A percentile compares a stretch with the other conserved stretches of the same genome.
phyloP scores from a whole-genome alignment of 768 basidiomycete genomes.

The Tricholomella constricta region DNA sequence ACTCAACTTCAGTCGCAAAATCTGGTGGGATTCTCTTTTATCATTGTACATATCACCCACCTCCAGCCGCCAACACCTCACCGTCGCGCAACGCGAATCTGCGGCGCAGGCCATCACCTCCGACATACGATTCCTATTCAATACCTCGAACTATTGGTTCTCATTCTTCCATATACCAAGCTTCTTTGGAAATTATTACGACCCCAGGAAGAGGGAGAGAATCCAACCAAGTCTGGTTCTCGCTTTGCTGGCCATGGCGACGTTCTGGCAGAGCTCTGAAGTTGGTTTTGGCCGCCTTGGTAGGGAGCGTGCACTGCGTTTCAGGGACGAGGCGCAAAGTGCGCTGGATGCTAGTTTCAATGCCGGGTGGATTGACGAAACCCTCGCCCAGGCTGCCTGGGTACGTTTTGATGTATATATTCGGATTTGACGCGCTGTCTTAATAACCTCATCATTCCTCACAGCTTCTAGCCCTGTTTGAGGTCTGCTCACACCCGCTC shows the following conservation, averaged over 20 bases:
- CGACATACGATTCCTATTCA: conserved; percentile 68
- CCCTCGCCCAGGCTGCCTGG: conserved; percentile 76
- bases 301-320: conserved; percentile 55
- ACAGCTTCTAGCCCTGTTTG: conserved; percentile 71
- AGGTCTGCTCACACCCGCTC: conserved; percentile 67
- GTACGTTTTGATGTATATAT: conserved; percentile 40
- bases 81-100: conserved; percentile 45
- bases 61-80: conserved; percentile 35
- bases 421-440: background rate
- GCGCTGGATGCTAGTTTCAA: conserved; percentile 72
- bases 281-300: conserved; percentile 51
- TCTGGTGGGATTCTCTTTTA: conserved; percentile 79
- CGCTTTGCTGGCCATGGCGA: conserved; percentile 64
- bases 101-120: conserved; percentile 47
- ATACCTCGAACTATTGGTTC: conserved; percentile 68
- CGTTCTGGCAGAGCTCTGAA: conserved; percentile 71
- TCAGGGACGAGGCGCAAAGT: conserved; percentile 69
- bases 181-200: conserved; percentile 61
- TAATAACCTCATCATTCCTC: background rate
- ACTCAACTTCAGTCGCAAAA: conserved; percentile 65
- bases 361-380: conserved; percentile 72
- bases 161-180: conserved; percentile 72
- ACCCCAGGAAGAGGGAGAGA: conserved; percentile 50
- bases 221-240: conserved; percentile 72
- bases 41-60: conserved; percentile 49